Conservation (phyloP, 2,329 filamentous ascomycete genomes). For the Madurella mycetomatis region DNA sequence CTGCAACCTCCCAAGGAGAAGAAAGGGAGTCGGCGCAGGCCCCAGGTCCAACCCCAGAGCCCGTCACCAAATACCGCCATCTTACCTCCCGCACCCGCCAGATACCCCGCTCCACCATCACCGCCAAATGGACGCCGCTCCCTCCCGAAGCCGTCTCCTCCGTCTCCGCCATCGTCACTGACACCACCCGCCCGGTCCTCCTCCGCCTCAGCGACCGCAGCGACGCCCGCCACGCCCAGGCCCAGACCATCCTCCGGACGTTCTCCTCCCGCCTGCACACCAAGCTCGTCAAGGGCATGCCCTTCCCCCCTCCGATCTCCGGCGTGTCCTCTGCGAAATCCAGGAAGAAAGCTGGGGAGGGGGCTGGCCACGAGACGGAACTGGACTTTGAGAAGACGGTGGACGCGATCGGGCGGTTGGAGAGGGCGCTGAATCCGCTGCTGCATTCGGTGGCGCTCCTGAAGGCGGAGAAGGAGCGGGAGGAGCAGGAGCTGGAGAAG, state of each 20-base stretch:
- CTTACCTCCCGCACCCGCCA: conserved; percentile 47
- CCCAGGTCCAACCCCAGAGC: neutral
- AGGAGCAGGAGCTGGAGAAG: conserved; percentile 51
- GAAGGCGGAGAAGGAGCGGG: conserved; percentile 51
- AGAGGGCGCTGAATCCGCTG: conserved; percentile 57
- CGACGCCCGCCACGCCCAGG: conserved; percentile 47
- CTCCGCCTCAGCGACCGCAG: conserved; percentile 46
- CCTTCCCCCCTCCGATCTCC: conserved; percentile 56
- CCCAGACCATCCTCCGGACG: conserved; percentile 51
- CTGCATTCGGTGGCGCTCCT: conserved; percentile 61
- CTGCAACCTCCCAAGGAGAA: neutral
- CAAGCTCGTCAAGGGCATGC: conserved; percentile 56
- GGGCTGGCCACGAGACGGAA: conserved; percentile 45
- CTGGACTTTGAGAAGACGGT: conserved; percentile 64
- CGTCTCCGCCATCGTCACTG: conserved; percentile 52
- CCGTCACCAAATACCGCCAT: conserved; percentile 41
- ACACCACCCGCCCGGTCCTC: conserved; percentile 59
- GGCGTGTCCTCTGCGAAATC: neutral
- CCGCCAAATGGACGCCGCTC: conserved; percentile 63
- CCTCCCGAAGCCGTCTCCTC: conserved; percentile 50
- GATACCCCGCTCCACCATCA: conserved; percentile 60
- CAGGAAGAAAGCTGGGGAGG: conserved; percentile 32
- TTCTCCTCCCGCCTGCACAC: conserved; percentile 52
- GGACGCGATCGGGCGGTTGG: conserved; percentile 52
- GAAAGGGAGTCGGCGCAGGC: conserved; percentile 14